A percentile compares a stretch with the other conserved stretches of the same genome.
Conservation (phyloP, 164 flowering plant species). For the Echeveria elegans region DNA sequence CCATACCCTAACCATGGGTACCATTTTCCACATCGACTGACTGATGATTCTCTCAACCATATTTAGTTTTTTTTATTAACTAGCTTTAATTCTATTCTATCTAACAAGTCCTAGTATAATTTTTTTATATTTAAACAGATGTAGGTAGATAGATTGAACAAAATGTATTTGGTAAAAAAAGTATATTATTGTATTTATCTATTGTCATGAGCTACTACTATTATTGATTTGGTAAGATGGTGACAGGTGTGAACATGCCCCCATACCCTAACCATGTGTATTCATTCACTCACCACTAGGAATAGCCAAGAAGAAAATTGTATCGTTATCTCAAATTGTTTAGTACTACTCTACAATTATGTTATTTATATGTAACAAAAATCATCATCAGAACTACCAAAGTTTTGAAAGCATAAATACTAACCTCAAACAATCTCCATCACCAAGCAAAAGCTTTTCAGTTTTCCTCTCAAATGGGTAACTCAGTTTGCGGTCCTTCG, state of each 20-base stretch:
- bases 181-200: no score
- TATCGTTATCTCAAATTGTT: background rate
- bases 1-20: background rate
- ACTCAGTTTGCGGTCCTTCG: background rate
- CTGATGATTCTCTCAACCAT: background rate
- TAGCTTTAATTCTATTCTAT: no score
- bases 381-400: background rate
- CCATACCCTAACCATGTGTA: constrained; percentile 2
- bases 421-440: background rate
- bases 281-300: constrained; percentile 1
- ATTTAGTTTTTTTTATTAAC: no score
- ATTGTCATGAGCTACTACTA: background rate
- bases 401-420: background rate
- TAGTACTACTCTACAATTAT: no score
- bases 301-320: background rate
- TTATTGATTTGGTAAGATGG: background rate
- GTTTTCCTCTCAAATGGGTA: no score
- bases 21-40: constrained; percentile 5
- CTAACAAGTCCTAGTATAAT: no score
- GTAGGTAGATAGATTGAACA: no score
- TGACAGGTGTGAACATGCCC: constrained; percentile 1
- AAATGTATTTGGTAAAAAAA: no score
- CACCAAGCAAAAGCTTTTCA: no score
- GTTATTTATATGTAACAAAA: no score
- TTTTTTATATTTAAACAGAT: no score